phyloP scores from a whole-genome alignment of 331 rosid species.

The Cucumis variabilis region DNA sequence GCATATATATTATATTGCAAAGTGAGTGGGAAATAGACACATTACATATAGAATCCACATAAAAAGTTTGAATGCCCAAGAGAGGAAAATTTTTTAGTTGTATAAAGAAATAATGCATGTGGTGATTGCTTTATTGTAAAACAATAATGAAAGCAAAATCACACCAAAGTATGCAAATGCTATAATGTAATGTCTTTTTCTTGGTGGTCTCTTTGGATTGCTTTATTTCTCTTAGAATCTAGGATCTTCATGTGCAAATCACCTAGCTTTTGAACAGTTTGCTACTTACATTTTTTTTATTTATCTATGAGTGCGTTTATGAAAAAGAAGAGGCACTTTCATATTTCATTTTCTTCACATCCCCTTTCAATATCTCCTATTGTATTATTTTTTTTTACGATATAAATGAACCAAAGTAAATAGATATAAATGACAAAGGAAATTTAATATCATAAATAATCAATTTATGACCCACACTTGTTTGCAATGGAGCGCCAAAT shows the following conservation, averaged over 20 bases:
- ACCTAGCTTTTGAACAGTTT: background rate
- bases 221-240: background rate
- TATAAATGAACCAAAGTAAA: too few relatives aligned
- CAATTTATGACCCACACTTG: background rate
- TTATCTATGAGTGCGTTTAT: background rate
- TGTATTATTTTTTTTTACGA: too few relatives aligned
- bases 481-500: too few relatives aligned
- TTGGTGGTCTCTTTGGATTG: background rate
- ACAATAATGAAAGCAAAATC: background rate
- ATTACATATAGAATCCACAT: slow-evolving; percentile 8
- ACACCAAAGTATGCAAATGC: background rate
- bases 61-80: background rate
- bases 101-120: background rate
- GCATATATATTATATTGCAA: background rate
- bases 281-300: background rate
- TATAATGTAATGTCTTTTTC: background rate
- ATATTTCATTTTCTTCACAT: background rate
- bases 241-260: background rate
- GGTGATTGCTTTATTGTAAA: slow-evolving; percentile 8
- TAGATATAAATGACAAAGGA: background rate
- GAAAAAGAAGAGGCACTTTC: background rate
- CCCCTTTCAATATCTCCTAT: background rate
- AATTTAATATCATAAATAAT: too few relatives aligned
- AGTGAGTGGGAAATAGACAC: background rate
- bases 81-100: background rate